Evolutionary conservation across 768 basidiomycete genomes (phyloP), one percentile per base, ranked within the genome.

Genomic region (Boletus speciosus): DNA sequence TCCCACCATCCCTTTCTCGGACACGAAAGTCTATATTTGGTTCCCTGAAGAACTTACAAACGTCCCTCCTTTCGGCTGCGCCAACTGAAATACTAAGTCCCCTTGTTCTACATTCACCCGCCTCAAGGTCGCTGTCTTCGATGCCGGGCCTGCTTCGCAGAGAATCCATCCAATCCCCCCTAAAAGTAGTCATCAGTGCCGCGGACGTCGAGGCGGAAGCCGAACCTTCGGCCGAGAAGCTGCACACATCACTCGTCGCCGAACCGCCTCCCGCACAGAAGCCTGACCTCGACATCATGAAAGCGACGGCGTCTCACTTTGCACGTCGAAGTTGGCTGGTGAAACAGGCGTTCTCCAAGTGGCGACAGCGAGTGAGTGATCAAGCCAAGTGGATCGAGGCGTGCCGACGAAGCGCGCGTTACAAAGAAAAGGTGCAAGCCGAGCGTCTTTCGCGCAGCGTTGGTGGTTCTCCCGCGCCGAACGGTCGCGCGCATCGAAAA

Each of bases 371-470:
- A 43, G 58, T 76, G 9, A 68, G 68, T 1, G 78, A 80, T 34
- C 73, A 74, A 49, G 75, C 70, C 36, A 79, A 75, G n/a, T 88
- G 82, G 78, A 62, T 76, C 5, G 83, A 86, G 47, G 88, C 88
- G 1, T 80, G 80, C 54, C 71, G 69, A 52, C 80, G 81, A 42
- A 82, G 85, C 52, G 79, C 86, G 27, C 75, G 73, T 5, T 90
- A 90, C 65, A 79, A 79, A 41, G 71, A 78, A 54, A 85, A 80
- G 60, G 63, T 83, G 9, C 66, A 70, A 29, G 60, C 63, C 0
- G 64, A 70, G 34, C 71, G 71, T 12, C 61, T 75, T 16, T 66
- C 73, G 2, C 63, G 61, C 16, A 72, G 67, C 35, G 44, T 57
- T 5, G 49, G 55, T 2, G 51, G 46, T 23, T 51, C 51, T 32